Conservation (phyloP, 805 yeast genomes). For the Saccharomyces cerevisiae region DNA sequence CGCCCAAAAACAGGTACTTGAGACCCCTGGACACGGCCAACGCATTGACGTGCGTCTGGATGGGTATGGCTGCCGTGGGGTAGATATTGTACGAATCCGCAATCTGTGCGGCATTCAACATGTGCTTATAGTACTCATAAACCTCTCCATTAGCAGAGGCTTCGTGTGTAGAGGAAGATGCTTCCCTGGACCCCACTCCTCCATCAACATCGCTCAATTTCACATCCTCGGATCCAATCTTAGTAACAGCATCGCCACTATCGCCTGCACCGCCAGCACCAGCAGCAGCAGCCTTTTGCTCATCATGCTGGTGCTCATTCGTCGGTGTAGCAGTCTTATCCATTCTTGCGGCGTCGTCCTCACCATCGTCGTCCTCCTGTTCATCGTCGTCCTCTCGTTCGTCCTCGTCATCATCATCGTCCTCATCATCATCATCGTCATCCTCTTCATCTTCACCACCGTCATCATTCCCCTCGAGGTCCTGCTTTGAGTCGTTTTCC, state of each 20-base stretch:
- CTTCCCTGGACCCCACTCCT: conserved; percentile 9
- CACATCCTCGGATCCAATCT: conserved; percentile 19
- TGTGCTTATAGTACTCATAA: conserved; percentile 28
- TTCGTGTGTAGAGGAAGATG: conserved; percentile 2
- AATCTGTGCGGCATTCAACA: conserved; percentile 37
- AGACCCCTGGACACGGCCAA: conserved; percentile 72
- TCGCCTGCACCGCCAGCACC: conserved; percentile 21
- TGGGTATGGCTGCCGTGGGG: conserved; percentile 86
- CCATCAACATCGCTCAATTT: conserved; percentile 18
- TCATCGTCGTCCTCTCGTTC: too few species aligned
- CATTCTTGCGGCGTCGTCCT: conserved; percentile 20
- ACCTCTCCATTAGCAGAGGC: conserved; percentile 5
- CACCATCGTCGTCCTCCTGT: conserved; percentile 14
- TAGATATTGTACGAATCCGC: conserved; percentile 59
- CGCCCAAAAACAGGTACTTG: conserved; percentile 86
- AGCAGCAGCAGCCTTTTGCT: conserved; percentile 14
- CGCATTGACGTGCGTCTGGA: conserved; percentile 68
- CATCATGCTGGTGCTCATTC: conserved; percentile 6
- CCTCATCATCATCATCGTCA: conserved; percentile 14
- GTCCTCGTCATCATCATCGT: conserved; percentile 8
- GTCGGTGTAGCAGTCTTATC: background rate
- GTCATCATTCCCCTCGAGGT: conserved; percentile 25
- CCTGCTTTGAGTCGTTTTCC: conserved; percentile 17
- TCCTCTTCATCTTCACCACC: conserved; percentile 21
- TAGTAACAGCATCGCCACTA: conserved; percentile 16